Evolutionary conservation across 495 filamentous ascomycete species (phyloP), one percentile per base, ranked within the genome.

Genomic region (Hypoxylon rickii): DNA sequence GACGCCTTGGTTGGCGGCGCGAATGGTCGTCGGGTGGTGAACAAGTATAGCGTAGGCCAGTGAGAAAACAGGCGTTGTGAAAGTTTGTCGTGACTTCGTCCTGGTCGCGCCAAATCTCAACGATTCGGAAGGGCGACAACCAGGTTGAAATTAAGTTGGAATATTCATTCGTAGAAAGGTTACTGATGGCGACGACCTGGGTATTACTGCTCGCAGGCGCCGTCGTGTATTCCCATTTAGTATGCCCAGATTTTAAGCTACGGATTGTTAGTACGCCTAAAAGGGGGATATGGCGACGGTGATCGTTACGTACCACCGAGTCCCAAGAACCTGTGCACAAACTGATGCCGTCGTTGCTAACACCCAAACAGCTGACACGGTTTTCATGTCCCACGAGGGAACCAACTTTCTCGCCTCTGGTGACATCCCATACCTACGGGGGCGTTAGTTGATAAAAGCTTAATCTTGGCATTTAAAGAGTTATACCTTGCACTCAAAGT

Each of bases 281-380:
- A 15, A 2, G 7, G 18, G 5, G 20, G 16, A n/a, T 13, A 51
- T 19, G 17, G 11, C 8, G 11, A 21, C 10, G 38, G 37, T 5
- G 3, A 51, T 22, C 7, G 41, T 17, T 26, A 82, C 92, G 78
- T 86, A 98, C 94, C 74, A 96, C 81, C 63, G 95, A 96, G 77
- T 98, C 94, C 94, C 94, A 98, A 63, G 94, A 98, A 76, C 94
- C 94, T 65, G 94, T 98, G 81, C 94, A 97, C 79, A 98, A 81
- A 77, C 94, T 97, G 79, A 97, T 96, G 47, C 91, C 94, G 68
- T 98, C 94, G 73, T 97, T 97, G 77, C 92, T 97, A 66, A 98
- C 94, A 53, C 94, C 94, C 58, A 98, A 75, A 68, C 94, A 98
- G 83, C 93, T 97, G 63, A 98, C 94, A 56, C 94, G 89, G 78